Evolutionary conservation across 2,329 filamentous ascomycete species (phyloP), one percentile per base, ranked within the genome.

Genomic region (Trichoderma atrobrunneum): DNA sequence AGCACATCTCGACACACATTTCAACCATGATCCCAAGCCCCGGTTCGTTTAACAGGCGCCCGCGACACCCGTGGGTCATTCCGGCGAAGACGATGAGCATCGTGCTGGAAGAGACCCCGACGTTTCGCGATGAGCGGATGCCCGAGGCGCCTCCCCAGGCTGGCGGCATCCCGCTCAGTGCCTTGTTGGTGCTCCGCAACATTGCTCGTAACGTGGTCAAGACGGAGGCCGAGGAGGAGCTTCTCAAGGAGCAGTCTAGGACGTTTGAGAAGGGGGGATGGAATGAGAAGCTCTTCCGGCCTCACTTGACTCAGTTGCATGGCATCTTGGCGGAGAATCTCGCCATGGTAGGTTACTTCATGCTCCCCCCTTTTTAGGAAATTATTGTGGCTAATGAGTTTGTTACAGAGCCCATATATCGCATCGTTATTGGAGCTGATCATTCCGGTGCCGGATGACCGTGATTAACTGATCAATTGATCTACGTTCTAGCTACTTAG

Each of bases 91-190:
- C 85, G 6, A 85, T 90, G 80, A 80, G 81, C 7, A 80, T 91
- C 34, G 81, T 83, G 1, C 87, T 84, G 76, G 87, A 90, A 73
- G 86, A 89, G 77, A 91, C 89, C 5, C 80, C 84, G 59, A 85
- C 84, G 48, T 84, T 85, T 39, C 85, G 86, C 12, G 88, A 90
- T 76, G 88, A 89, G 78, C 83, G 86, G 61, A 89, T 89, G 74
- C 86, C 87, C 12, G 87, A 89, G 73, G 85, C 84, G 10, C 82
- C 86, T 6, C 83, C 86, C 3, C 88, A 94, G 77, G 91, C 93
- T 3, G 91, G 91, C 1, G 93, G 93, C 6, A 90, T 95, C 43
- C 92, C 93, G n/a, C 85, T 95, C 7, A 93, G 91, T 70, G 91
- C 92, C 3, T 90, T 92, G 16, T 85, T 95, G 32, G 92, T 96